Evolutionary conservation across 129 eudicot species (phyloP).

Genomic region (Smallanthus sonchifolius): DNA sequence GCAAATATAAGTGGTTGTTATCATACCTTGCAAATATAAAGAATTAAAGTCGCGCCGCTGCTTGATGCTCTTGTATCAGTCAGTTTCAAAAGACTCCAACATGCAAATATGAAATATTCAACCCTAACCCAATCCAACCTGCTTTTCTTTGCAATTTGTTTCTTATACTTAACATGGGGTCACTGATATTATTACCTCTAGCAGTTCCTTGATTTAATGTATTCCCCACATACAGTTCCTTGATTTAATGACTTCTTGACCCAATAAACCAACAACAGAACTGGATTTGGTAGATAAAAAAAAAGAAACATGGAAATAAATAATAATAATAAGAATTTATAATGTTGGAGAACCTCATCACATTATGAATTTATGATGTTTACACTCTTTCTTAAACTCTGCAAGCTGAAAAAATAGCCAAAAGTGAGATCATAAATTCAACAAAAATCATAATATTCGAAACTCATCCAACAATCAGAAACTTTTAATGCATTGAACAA

Average conservation of each 20-base stretch:
- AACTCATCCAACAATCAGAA: no score
- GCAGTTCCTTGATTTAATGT: constrained; percentile 90
- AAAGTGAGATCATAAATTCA: not conserved
- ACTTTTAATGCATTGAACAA: no score
- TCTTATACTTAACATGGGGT: not conserved
- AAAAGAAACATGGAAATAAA: not conserved
- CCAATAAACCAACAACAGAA: constrained; percentile 51
- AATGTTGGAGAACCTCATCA: constrained; percentile 54
- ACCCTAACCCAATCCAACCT: not conserved
- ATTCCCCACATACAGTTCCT: constrained; percentile 81
- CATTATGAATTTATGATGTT: constrained; percentile 61
- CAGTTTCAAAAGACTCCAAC: constrained; percentile 86
- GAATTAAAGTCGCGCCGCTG: no score
- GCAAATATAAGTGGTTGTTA: no score
- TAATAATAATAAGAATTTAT: not conserved
- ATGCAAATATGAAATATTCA: constrained; percentile 24
- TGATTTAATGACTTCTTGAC: constrained; percentile 72
- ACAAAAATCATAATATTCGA: not conserved
- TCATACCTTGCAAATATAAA: no score
- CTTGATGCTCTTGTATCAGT: no score
- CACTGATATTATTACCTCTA: constrained; percentile 53
- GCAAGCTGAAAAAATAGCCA: constrained; percentile 42
- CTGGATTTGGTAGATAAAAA: not conserved
- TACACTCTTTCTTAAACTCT: constrained; percentile 67
- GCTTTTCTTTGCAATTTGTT: not conserved